Evolutionary conservation across 2,329 filamentous ascomycete genomes (phyloP).

Genomic region (Fusarium virguliforme): DNA sequence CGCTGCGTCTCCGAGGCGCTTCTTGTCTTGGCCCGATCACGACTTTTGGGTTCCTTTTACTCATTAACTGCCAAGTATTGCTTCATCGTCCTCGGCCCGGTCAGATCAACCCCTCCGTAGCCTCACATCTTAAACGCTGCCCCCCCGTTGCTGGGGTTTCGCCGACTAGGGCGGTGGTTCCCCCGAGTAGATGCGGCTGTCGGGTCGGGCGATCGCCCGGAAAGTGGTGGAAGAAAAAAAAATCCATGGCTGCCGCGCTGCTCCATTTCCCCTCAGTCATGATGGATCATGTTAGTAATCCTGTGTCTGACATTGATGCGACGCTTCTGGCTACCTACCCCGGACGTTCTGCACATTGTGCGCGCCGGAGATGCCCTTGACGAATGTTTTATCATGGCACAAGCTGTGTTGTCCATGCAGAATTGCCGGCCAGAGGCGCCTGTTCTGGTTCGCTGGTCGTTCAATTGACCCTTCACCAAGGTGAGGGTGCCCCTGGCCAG

Average conservation of each 20-base stretch:
- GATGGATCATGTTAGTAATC: conserved; percentile 45
- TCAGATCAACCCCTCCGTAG: conserved; percentile 20
- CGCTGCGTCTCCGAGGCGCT: neutral
- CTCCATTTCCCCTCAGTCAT: conserved; percentile 41
- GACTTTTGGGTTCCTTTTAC: neutral
- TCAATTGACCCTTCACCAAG: conserved; percentile 13
- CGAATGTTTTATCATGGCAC: neutral
- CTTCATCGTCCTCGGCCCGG: neutral
- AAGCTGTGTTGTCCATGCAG: neutral
- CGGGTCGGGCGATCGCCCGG: conserved; percentile 54
- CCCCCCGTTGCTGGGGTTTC: conserved; percentile 29
- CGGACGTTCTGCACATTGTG: neutral
- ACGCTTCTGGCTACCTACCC: conserved; percentile 12
- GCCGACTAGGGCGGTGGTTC: conserved; percentile 33
- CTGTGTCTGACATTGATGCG: conserved; percentile 23
- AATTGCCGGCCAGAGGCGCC: neutral
- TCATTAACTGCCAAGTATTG: neutral
- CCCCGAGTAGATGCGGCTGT: conserved; percentile 46
- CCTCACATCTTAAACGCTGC: conserved; percentile 31
- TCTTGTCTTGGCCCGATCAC: neutral
- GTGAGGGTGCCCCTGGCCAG: conserved; percentile 9
- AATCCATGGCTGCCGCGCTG: conserved; percentile 1
- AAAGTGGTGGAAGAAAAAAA: conserved; percentile 25
- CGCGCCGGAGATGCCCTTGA: neutral
- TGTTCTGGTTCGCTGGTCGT: neutral